Percentiles rank a stretch among this genome's conserved stretches.
phyloP scores from a whole-genome alignment of 140 eudicot species.

The Erigeron philadelphicus region DNA sequence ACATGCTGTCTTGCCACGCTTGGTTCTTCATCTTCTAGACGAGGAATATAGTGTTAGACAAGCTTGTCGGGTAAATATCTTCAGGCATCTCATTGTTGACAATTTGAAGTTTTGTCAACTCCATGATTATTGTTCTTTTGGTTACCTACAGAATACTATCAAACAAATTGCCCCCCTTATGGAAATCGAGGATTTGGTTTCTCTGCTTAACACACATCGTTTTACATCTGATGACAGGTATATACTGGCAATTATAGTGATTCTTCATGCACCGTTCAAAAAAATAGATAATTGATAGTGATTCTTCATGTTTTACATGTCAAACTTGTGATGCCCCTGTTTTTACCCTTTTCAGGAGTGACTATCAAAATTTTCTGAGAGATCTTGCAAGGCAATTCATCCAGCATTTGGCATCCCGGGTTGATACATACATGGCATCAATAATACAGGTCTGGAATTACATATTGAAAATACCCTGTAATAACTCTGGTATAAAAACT shows the following conservation, averaged over 20 bases:
- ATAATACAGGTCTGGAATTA: constrained; percentile 55
- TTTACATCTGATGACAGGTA: constrained; percentile 85
- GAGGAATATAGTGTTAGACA: constrained; percentile 74
- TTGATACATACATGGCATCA: constrained; percentile 83
- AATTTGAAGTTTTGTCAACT: not conserved
- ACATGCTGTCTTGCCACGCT: constrained; percentile 74
- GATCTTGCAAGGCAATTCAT: constrained; percentile 67
- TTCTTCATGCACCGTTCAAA: too few species aligned
- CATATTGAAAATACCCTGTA: constrained; percentile 12
- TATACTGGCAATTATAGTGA: not conserved
- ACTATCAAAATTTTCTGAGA: constrained; percentile 88
- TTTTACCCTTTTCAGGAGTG: constrained; percentile 48
- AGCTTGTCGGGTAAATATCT: constrained; percentile 70
- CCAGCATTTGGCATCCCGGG: constrained; percentile 66
- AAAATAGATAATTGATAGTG: too few species aligned
- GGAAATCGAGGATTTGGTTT: constrained; percentile 56
- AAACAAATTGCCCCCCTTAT: constrained; percentile 56
- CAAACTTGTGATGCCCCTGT: not conserved
- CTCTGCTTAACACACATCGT: constrained; percentile 58
- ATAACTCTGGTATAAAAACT: too few species aligned
- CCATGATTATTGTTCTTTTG: not conserved
- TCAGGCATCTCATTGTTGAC: not conserved
- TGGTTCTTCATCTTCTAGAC: constrained; percentile 82
- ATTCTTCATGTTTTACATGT: constrained; percentile 12
- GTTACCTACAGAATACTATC: constrained; percentile 45